Conservation (phyloP, 2,329 filamentous ascomycete genomes). For the Phyllosticta citriasiana region DNA sequence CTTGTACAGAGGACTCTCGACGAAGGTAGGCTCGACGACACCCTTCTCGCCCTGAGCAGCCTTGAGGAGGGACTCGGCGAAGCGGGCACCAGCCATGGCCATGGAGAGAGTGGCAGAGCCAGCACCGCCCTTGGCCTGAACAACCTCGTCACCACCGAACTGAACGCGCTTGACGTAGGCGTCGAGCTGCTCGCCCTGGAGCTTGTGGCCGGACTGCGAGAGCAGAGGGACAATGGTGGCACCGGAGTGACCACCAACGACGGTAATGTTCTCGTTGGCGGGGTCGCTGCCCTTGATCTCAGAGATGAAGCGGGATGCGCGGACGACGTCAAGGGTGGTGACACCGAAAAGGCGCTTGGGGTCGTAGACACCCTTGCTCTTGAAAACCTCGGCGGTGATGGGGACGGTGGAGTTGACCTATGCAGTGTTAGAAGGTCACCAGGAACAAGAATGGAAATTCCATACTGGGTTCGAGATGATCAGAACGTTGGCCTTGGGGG, state of each 20-base stretch:
- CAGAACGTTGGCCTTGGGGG: constrained; percentile 88
- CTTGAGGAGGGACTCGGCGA: constrained; percentile 87
- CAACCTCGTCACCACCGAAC: constrained; percentile 98
- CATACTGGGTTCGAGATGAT: constrained; percentile 92
- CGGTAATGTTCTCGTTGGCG: constrained; percentile 84
- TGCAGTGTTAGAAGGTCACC: constrained; percentile 11
- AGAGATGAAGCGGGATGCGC: constrained; percentile 94
- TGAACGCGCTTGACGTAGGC: constrained; percentile 88
- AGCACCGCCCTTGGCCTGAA: constrained; percentile 97
- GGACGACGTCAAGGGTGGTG: constrained; percentile 97
- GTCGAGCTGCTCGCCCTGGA: constrained; percentile 63
- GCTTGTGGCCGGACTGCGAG: constrained; percentile 84
- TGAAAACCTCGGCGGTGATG: constrained; percentile 95
- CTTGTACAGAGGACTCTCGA: constrained; percentile 96
- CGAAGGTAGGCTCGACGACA: constrained; percentile 90
- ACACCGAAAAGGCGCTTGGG: constrained; percentile 98
- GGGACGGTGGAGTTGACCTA: constrained; percentile 97
- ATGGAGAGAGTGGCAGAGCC: constrained; percentile 97
- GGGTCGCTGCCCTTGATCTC: constrained; percentile 88
- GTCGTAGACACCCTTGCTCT: constrained; percentile 92
- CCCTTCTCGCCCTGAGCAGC: constrained; percentile 89
- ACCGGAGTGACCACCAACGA: constrained; percentile 94
- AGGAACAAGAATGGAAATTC: constrained; percentile 3
- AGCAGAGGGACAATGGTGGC: constrained; percentile 98
- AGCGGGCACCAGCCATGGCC: constrained; percentile 83